Percentiles rank a stretch among this genome's conserved stretches.
These are phyloP conservation scores for Saccharomycopsis babjevae DNA, from an alignment of 805 yeast genomes.

Conservation along the genomic window DNA sequence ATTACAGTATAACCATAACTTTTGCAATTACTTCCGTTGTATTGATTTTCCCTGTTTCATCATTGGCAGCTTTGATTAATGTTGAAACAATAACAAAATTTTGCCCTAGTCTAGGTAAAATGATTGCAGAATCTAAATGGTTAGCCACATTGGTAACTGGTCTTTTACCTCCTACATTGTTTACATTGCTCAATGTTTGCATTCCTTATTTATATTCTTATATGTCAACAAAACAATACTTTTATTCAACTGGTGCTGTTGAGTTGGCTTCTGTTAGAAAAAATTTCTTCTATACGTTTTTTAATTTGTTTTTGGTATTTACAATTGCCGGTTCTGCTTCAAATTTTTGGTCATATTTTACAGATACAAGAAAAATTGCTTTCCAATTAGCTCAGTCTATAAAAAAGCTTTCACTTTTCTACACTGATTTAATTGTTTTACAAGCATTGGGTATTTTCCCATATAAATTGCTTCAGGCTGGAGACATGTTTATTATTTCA, in stretches of 20 bases:
- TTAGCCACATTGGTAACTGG: constrained; percentile 49
- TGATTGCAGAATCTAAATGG: constrained; percentile 40
- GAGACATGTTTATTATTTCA: constrained; percentile 40
- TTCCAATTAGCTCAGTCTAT: constrained; percentile 44
- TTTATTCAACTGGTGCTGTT: constrained; percentile 46
- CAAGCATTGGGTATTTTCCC: constrained; percentile 65
- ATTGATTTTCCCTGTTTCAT: constrained; percentile 44
- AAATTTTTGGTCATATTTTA: constrained; percentile 45
- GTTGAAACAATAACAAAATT: constrained; percentile 43
- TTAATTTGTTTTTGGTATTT: constrained; percentile 51
- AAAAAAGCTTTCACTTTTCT: constrained; percentile 41
- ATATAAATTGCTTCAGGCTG: constrained; percentile 43
- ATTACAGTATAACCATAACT: constrained; percentile 32
- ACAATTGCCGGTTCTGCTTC: constrained; percentile 53
- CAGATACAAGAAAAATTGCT: constrained; percentile 51
- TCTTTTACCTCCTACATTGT: constrained; percentile 50
- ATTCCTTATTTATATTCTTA: constrained; percentile 47
- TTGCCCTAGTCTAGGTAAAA: constrained; percentile 51
- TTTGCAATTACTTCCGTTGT: constrained; percentile 41
- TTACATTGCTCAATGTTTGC: constrained; percentile 41
- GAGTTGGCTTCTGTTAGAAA: constrained; percentile 48
- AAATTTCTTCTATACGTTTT: constrained; percentile 50
- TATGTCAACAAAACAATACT: constrained; percentile 42
- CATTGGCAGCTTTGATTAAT: constrained; percentile 47
- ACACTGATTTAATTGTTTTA: constrained; percentile 51